These are phyloP conservation scores for Rhizophagus sp. DNA, from an alignment of 192 early-diverging fungal species.

Conservation along the genomic window DNA sequence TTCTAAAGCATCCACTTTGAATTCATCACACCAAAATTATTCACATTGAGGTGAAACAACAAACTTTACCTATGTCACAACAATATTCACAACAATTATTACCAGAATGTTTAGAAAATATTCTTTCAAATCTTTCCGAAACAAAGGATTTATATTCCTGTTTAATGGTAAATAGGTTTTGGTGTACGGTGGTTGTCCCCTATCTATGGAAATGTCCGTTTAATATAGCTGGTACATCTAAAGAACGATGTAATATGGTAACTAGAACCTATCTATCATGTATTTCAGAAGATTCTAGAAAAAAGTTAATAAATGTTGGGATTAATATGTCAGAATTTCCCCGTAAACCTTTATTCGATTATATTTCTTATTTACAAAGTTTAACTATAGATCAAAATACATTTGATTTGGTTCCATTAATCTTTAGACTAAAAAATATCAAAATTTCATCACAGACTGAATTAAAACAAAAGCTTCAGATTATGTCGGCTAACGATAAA, in stretches of 20 bases:
- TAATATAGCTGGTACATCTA: background rate
- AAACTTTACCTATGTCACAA: background rate
- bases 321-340: background rate
- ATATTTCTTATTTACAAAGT: background rate
- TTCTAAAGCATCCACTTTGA: background rate
- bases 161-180: background rate
- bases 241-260: background rate
- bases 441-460: background rate
- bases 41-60: background rate
- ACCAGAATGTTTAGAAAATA: slow-evolving; percentile 6
- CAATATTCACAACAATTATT: background rate
- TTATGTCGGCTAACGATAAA: background rate
- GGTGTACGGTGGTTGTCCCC: background rate
- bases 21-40: background rate
- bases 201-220: slow-evolving; percentile 4
- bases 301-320: background rate
- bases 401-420: background rate
- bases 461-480: background rate
- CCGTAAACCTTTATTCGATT: background rate
- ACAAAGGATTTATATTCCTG: slow-evolving; percentile 7
- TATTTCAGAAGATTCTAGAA: background rate
- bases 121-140: background rate
- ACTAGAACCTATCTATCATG: background rate
- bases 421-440: background rate
- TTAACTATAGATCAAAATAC: background rate